A percentile compares a stretch with the other conserved stretches of the same genome.
These are phyloP conservation scores for Fusarium sp. DNA, from an alignment of 2,329 filamentous ascomycete genomes.

Conservation along the genomic window DNA sequence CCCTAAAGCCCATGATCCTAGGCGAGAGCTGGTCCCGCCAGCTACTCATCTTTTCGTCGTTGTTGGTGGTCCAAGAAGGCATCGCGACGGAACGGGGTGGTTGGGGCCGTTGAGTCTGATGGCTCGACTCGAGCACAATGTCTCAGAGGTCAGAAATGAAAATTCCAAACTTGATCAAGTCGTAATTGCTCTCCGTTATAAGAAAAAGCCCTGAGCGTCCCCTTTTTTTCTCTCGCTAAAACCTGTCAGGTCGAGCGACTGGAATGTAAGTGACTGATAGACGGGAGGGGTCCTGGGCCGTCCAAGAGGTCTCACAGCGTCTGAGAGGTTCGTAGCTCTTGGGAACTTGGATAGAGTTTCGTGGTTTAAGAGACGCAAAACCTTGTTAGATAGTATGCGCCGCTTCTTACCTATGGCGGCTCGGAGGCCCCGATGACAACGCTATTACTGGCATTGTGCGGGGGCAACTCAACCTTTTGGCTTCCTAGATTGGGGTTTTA, in stretches of 20 bases:
- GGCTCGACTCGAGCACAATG: constrained; percentile 15
- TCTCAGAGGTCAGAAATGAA: constrained; percentile 23
- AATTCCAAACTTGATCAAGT: constrained; percentile 16
- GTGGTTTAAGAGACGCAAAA: constrained; percentile 26
- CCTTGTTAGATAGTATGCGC: constrained; percentile 37
- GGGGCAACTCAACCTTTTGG: constrained; percentile 23
- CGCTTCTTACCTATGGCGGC: constrained; percentile 29
- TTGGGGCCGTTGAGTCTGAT: constrained; percentile 15
- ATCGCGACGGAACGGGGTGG: constrained; percentile 26
- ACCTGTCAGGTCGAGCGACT: constrained; percentile 29
- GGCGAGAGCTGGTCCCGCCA: constrained; percentile 45
- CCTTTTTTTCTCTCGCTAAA: constrained; percentile 25
- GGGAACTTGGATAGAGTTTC: constrained; percentile 36
- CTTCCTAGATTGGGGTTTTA: constrained; percentile 17
- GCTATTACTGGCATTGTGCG: constrained; percentile 28
- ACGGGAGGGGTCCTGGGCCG: constrained; percentile 20
- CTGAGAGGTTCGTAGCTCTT: constrained; percentile 22
- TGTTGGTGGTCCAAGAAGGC: constrained; percentile 36
- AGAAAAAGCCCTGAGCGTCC: constrained; percentile 13
- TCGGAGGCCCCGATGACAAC: constrained; percentile 36
- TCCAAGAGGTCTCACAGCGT: constrained; percentile 9
- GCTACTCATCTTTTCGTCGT: constrained; percentile 42
- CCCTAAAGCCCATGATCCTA: constrained; percentile 35
- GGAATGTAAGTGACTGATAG: constrained; percentile 44
- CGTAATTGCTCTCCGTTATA: constrained; percentile 29